Conservation (phyloP, 2,329 filamentous ascomycete species). For the Herpotrichia juniperi region DNA sequence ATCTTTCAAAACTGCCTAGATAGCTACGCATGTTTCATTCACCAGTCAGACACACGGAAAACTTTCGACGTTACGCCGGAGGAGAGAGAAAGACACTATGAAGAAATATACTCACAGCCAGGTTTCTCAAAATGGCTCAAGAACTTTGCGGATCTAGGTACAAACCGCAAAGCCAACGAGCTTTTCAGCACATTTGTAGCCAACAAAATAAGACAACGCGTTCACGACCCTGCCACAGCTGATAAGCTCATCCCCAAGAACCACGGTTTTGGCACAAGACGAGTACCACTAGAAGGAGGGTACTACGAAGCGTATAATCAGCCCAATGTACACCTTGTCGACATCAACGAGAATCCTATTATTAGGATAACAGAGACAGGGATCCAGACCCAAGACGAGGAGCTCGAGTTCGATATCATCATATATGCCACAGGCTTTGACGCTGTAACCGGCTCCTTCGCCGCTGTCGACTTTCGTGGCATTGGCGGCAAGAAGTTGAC, state of each 20-base stretch:
- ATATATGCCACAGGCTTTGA: conserved; percentile 51
- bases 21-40: conserved; percentile 29
- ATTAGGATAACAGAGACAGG: conserved; percentile 33
- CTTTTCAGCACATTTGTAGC: conserved; percentile 33
- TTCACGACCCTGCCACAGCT: conserved; percentile 51
- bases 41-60: conserved; percentile 31
- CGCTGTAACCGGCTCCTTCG: conserved; percentile 43
- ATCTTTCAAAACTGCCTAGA: conserved; percentile 36
- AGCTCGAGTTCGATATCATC: conserved; percentile 45
- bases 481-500: conserved; percentile 19
- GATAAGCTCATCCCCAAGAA: conserved; percentile 50
- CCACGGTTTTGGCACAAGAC: conserved; percentile 47
- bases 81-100: conserved; percentile 33
- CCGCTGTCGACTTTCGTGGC: conserved; percentile 23
- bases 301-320: conserved; percentile 50
- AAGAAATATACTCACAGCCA: conserved; percentile 22
- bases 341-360: conserved; percentile 42
- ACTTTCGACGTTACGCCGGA: conserved; percentile 42
- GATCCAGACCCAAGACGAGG: conserved; percentile 44
- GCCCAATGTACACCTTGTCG: conserved; percentile 42
- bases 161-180: conserved; percentile 30
- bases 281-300: conserved; percentile 48
- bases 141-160: conserved; percentile 30
- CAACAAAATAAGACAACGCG: conserved; percentile 39
- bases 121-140: conserved; percentile 43